A percentile compares a stretch with the other conserved stretches of the same genome.
phyloP scores from a whole-genome alignment of 345 rosid species.

The Hibiscus syriacus region DNA sequence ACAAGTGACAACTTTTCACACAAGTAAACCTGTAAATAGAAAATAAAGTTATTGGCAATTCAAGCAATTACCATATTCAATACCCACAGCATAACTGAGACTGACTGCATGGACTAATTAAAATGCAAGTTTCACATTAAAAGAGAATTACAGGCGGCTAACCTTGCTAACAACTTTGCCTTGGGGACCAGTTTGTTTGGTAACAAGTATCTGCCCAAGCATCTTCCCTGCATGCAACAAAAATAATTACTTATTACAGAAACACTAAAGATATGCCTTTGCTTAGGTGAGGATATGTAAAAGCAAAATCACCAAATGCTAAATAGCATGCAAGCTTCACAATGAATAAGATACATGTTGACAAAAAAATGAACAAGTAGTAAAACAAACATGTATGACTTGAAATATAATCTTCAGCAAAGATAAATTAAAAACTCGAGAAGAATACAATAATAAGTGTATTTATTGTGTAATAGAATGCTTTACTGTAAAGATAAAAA shows the following conservation, averaged over 20 bases:
- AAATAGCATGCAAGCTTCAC: background rate
- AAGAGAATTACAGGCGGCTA: background rate
- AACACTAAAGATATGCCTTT: background rate
- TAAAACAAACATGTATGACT: background rate
- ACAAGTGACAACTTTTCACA: conserved; percentile 85
- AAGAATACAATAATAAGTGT: background rate
- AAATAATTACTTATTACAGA: background rate
- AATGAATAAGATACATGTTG: background rate
- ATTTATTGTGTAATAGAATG: background rate
- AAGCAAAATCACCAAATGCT: background rate
- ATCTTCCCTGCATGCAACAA: conserved; percentile 60
- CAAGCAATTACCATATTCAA: background rate
- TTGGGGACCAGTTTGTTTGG: conserved; percentile 96
- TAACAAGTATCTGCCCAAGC: conserved; percentile 96
- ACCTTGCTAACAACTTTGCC: conserved; percentile 99
- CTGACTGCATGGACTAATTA: background rate
- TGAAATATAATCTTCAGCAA: background rate
- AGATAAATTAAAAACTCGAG: background rate
- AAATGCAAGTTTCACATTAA: background rate
- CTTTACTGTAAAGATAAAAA: background rate
- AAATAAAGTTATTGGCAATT: conserved; percentile 9
- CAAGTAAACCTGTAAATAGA: conserved; percentile 68
- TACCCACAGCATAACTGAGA: background rate
- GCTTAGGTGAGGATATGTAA: background rate
- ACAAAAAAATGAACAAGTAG: background rate